Evolutionary conservation across 208 protist genomes (phyloP).

Genomic region (Giardia duodenalis): DNA sequence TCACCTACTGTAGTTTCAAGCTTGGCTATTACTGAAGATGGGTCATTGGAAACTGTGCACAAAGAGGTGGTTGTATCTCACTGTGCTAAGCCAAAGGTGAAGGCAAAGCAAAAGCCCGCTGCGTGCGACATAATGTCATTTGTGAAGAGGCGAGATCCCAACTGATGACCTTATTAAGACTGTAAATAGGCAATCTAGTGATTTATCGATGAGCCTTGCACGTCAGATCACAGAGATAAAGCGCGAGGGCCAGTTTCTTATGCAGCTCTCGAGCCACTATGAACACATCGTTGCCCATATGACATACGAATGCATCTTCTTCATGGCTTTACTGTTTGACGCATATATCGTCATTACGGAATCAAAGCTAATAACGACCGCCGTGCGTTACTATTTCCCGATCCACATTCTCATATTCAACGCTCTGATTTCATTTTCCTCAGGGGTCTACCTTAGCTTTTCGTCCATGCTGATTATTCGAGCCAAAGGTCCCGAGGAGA

Average conservation of each 20-base stretch:
- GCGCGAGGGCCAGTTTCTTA: neutral
- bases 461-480: neutral
- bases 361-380: neutral
- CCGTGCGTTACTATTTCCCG: neutral
- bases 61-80: neutral
- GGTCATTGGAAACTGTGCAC: neutral
- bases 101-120: neutral
- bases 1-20: neutral
- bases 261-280: neutral
- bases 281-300: neutral
- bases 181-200: too few species aligned
- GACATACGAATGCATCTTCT: conserved; percentile 6
- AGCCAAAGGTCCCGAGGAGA: neutral
- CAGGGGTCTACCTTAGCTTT: neutral
- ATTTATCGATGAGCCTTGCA: neutral
- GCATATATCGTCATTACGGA: neutral
- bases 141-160: neutral
- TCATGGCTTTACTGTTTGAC: neutral
- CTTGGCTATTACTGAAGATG: neutral
- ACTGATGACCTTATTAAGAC: neutral
- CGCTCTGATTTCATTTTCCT: neutral
- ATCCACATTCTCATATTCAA: conserved; percentile 4
- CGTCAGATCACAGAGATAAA: neutral
- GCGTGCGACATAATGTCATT: neutral
- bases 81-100: neutral